phyloP scores from a whole-genome alignment of 31 red algal species.

The Endocladia muricata region DNA sequence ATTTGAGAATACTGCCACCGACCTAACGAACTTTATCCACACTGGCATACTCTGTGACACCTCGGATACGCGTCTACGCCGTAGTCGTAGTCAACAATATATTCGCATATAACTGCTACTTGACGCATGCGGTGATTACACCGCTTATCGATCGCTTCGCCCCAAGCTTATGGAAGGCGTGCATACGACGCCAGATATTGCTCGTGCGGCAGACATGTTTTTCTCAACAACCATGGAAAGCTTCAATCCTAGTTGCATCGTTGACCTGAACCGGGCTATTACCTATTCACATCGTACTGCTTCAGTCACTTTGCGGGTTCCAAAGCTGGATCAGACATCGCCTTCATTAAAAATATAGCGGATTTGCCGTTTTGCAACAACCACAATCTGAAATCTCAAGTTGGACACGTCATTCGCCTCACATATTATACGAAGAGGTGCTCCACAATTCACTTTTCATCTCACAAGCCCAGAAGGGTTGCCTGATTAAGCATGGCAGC shows the following conservation, averaged over 20 bases:
- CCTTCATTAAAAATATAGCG: not conserved
- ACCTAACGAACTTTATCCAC: not conserved
- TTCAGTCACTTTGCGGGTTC: not conserved
- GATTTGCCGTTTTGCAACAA: slow-evolving; percentile 19
- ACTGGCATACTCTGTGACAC: not conserved
- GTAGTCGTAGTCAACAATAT: not conserved
- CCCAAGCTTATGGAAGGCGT: not conserved
- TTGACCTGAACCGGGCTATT: not conserved
- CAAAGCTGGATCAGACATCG: not conserved
- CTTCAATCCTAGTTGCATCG: not conserved
- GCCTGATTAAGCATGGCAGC: not conserved
- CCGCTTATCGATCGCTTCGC: not conserved
- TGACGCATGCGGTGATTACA: not conserved
- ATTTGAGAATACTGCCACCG: not conserved
- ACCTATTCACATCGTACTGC: not conserved
- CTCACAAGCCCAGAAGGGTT: not conserved
- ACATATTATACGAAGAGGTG: not conserved
- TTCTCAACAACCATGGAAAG: not conserved
- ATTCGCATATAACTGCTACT: not conserved
- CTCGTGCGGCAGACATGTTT: not conserved
- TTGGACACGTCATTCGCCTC: not conserved
- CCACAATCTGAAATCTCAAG: not conserved
- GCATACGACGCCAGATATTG: slow-evolving; percentile 3
- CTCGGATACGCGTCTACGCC: no score
- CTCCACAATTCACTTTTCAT: not conserved